These are phyloP conservation scores for Striga asiatica DNA, from an alignment of 257 asterid species.

Conservation along the genomic window DNA sequence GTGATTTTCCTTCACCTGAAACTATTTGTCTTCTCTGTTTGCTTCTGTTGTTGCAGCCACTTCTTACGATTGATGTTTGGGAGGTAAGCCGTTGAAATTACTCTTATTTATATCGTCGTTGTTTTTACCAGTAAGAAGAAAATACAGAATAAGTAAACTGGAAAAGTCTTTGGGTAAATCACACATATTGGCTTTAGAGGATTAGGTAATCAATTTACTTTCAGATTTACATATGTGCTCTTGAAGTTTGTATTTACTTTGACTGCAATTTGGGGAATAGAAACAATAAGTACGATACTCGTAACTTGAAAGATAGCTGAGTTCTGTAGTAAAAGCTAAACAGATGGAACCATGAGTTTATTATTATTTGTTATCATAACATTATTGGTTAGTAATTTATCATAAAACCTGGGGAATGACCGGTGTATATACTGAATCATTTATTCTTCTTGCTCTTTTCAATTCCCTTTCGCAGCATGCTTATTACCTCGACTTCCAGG, in stretches of 20 bases:
- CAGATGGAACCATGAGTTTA: background rate
- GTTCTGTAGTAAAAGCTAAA: background rate
- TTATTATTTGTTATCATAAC: background rate
- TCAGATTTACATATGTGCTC: background rate
- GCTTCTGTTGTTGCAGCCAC: constrained; percentile 57
- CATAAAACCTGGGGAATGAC: background rate
- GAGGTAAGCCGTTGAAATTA: no score
- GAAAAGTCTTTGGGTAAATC: background rate
- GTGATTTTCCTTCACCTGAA: background rate
- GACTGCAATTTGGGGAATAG: background rate
- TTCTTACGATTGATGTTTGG: constrained; percentile 92
- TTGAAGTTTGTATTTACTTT: background rate
- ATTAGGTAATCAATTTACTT: background rate
- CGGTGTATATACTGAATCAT: background rate
- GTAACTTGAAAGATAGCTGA: background rate
- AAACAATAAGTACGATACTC: background rate
- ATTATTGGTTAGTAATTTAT: no score
- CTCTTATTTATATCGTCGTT: no score
- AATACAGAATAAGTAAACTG: background rate
- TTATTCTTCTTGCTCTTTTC: background rate
- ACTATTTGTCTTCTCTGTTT: background rate
- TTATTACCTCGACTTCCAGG: constrained; percentile 90
- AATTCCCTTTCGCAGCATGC: constrained; percentile 61
- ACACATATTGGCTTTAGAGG: background rate
- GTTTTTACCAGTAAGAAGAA: background rate